Evolutionary conservation across 306 rosid species (phyloP), one percentile per base, ranked within the genome.

Genomic region (Inga laurina): DNA sequence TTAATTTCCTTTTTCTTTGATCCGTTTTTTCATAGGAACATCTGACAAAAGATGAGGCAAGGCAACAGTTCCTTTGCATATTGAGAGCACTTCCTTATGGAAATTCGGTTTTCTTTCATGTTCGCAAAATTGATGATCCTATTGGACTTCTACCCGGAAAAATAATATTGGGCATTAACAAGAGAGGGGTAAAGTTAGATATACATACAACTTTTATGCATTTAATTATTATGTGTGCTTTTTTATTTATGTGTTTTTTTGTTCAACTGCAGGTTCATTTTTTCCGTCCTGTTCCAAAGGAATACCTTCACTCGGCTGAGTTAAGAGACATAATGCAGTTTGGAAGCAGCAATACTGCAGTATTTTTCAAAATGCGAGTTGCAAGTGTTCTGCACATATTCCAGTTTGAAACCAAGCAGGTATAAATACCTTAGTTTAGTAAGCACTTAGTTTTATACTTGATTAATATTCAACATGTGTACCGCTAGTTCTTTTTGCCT

Each of bases 401-500:
- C 76, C 98, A 96, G 77, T 96, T 96, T 64, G 98, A 96, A 89
- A 94, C 99, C 79, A 96, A 96, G 88, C 99, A 96, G 99, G 99
- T 94, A 73, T 71, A 72, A 43, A 35, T 48, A 51, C 59, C 72
- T 87, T 69, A 32, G 37, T 82, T 78, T 10, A 62, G 32, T 44
- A 22, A 54, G 51, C 78, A 44, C 67, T 49, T 21, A 16, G 16
- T 61, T 77, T 37, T 19, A 59, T 27, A 27, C 21, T 75, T 77
- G 67, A 72, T 35, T 24, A 61, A 52, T 48, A 67, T 77, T 35
- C 27, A 52, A 67, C 57, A 51, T 79, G 22, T 56, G 5, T 82
- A 56, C 30, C 57, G 13, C 74, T 81, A 21, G 4, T 43, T 21
- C 52, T 78, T 83, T 76, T 78, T 75, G 48, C 32, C 78, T 67